Conservation (phyloP, 257 asterid species). For the Rauvolfia tetraphylla region DNA sequence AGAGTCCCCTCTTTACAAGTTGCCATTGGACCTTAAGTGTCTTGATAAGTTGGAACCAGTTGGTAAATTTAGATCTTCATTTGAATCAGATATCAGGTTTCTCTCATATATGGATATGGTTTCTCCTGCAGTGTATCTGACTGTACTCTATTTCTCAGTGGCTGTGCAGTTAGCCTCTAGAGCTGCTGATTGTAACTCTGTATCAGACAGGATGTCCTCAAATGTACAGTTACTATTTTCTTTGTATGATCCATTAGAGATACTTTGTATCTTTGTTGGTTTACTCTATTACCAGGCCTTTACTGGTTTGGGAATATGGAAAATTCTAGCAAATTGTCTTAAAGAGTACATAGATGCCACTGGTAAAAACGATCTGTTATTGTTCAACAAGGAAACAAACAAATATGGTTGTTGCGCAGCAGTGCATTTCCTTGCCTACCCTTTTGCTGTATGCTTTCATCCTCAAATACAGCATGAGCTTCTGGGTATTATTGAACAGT, state of each 20-base stretch:
- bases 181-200: slow-evolving; percentile 33
- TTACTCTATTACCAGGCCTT: slow-evolving; percentile 34
- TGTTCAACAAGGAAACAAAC: slow-evolving; percentile 33
- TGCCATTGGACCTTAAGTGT: slow-evolving; percentile 35
- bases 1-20: slow-evolving; percentile 68
- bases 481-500: slow-evolving; percentile 38
- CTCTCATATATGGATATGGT: slow-evolving; percentile 42
- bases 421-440: slow-evolving; percentile 52
- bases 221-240: slow-evolving; percentile 42
- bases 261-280: slow-evolving; percentile 42
- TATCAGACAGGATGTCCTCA: slow-evolving; percentile 35
- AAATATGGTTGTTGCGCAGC: slow-evolving; percentile 31
- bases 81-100: slow-evolving; percentile 28
- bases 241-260: slow-evolving; percentile 44
- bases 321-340: slow-evolving; percentile 45
- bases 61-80: slow-evolving; percentile 27
- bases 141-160: slow-evolving; percentile 44
- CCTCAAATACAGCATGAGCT: slow-evolving; percentile 31
- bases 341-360: slow-evolving; percentile 32
- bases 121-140: slow-evolving; percentile 50
- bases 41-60: slow-evolving; percentile 30
- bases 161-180: slow-evolving; percentile 32
- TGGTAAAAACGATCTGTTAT: slow-evolving; percentile 23
- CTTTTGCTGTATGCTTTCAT: slow-evolving; percentile 45
- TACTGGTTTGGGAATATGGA: slow-evolving; percentile 49